Base-by-base conservation (phyloP, 768 basidiomycete species). In the Galerina marginata region DNA sequence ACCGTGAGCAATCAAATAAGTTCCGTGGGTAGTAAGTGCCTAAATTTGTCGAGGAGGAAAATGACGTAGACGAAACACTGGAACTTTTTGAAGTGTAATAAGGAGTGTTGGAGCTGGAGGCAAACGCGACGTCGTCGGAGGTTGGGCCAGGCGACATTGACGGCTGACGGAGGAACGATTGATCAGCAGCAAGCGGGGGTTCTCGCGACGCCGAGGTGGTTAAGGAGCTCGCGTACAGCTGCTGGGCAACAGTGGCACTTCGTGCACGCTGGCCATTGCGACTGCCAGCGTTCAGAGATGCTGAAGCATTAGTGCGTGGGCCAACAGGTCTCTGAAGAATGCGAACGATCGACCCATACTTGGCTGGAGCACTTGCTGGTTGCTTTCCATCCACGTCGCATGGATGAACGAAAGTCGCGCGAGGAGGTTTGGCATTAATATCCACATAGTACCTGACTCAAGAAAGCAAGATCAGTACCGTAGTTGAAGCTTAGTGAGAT, bases 381-480 rank as follows among this genome's bases (percentile, higher is more conserved):
- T 58, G 54, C n/a, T 58, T 56, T 26, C 57, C 60, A 23, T 58
- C 59, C 25, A 56, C 10, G 47, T 72, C 69, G 54, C 47, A 58
- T 23, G 72, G 72, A 60, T 72, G 71, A 2, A 67, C 62, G 54
- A 67, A 67, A 2, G 65, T 62, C 2, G 68, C 68, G 38, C 65
- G 64, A 12, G 72, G 72, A 15, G 68, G 60, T 36, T 59, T 50
- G 38, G 61, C 56, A 59, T 63, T 60, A n/a, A 73, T 62, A 43
- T 70, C 61, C n/a, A 73, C 64, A 50, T 73, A 73, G 56, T 71
- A 73, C 72, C 72, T 73, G 37, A 20, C 23, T 29, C 26, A 38
- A n/a, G 14, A 45, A 53, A 12, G 29, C 39, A 12, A 20, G 49
- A 52, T 56, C 20, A 53, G 48, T 11, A 33, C 23, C 23, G 25